phyloP scores from a whole-genome alignment of 2,329 filamentous ascomycete species.

The Cercospora nicotianae region DNA sequence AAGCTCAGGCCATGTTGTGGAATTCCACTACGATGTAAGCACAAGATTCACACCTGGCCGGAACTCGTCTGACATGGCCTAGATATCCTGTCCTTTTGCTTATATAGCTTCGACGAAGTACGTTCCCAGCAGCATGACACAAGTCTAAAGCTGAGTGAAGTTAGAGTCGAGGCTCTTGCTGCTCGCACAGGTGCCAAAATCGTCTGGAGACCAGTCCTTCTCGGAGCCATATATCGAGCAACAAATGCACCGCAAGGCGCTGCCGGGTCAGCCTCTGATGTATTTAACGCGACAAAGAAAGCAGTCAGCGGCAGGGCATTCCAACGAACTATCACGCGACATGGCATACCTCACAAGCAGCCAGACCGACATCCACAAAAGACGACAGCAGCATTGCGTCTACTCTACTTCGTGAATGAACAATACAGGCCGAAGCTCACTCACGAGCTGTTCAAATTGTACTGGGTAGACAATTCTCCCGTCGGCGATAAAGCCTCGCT shows the following conservation, averaged over 20 bases:
- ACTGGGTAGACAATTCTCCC: constrained; percentile 27
- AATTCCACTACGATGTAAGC: constrained; percentile 30
- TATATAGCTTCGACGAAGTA: constrained; percentile 31
- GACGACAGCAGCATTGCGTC: constrained; percentile 26
- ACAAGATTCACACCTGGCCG: background rate
- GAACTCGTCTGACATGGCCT: background rate
- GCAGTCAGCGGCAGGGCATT: constrained; percentile 25
- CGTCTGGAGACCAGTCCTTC: constrained; percentile 27
- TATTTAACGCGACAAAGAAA: constrained; percentile 32
- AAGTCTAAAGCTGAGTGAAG: background rate
- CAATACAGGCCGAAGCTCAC: constrained; percentile 20
- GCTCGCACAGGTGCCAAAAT: constrained; percentile 23
- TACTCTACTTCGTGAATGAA: constrained; percentile 23
- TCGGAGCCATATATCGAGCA: constrained; percentile 30
- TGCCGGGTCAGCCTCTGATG: constrained; percentile 29
- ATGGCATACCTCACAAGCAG: constrained; percentile 23
- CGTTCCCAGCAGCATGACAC: background rate
- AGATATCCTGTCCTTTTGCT: constrained; percentile 30
- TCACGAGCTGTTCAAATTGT: constrained; percentile 24
- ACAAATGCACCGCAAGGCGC: constrained; percentile 30
- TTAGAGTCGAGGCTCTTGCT: constrained; percentile 27
- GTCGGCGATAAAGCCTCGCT: constrained; percentile 19
- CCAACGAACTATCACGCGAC: constrained; percentile 22
- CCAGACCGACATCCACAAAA: constrained; percentile 29
- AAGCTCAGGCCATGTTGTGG: constrained; percentile 16